Conservation (phyloP, 805 yeast genomes). For the Vanderwaltozyma verrucispora region DNA sequence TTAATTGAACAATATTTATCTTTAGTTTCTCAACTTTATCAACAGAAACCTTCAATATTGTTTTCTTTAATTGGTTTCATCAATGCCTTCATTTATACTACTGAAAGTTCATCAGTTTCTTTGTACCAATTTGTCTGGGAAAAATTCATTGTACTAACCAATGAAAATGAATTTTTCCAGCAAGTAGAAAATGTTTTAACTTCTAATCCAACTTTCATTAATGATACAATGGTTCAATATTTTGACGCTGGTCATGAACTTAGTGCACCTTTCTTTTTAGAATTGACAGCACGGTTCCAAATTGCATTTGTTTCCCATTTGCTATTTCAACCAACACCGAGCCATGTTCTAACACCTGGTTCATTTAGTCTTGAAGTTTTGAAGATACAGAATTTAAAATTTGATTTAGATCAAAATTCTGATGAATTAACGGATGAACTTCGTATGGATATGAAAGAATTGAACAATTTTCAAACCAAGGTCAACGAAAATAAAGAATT, state of each 20-base stretch:
- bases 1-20: conserved; percentile 22
- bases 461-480: too few relatives aligned
- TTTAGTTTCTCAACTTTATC: conserved; percentile 6
- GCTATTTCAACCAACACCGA: not conserved
- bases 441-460: too few relatives aligned
- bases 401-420: conserved; percentile 1
- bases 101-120: conserved; percentile 8
- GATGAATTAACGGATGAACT: not conserved
- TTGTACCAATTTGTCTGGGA: conserved; percentile 13
- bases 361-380: not conserved
- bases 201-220: conserved; percentile 12
- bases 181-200: conserved; percentile 12
- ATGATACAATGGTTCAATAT: conserved; percentile 24
- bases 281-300: conserved; percentile 17
- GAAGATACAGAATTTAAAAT: not conserved
- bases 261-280: conserved; percentile 16
- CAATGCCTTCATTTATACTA: conserved; percentile 21
- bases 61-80: conserved; percentile 33
- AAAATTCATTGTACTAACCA: conserved; percentile 7
- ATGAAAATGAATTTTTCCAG: conserved; percentile 10
- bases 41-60: conserved; percentile 11
- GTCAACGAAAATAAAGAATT: conserved; percentile 30
- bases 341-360: not conserved
- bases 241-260: conserved; percentile 22
- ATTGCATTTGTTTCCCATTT: conserved; percentile 8